phyloP scores from a whole-genome alignment of 2,329 filamentous ascomycete genomes.

The Xenosphaeropsis pyriputrescens region DNA sequence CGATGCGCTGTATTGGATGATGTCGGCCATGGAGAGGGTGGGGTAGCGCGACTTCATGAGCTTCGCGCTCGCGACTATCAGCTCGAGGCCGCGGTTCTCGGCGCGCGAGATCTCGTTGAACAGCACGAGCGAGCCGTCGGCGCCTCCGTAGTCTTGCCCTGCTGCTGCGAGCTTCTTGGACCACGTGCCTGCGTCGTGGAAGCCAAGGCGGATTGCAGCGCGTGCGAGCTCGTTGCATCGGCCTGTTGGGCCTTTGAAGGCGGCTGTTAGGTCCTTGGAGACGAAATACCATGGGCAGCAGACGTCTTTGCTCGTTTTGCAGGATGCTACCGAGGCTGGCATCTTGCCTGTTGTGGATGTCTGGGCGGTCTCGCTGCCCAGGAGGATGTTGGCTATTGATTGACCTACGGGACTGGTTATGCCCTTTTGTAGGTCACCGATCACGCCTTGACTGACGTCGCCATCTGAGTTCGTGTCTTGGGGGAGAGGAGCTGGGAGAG shows the following conservation, averaged over 20 bases:
- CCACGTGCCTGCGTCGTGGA: constrained; percentile 31
- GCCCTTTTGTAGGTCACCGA: too few relatives aligned
- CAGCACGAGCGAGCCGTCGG: constrained; percentile 29
- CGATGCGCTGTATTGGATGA: constrained; percentile 33
- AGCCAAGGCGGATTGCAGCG: constrained; percentile 28
- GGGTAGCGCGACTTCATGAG: constrained; percentile 22
- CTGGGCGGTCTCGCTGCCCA: constrained; percentile 2
- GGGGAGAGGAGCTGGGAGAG: too few relatives aligned
- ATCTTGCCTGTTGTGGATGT: neutral
- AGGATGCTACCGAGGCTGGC: neutral
- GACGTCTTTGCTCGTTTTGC: constrained; percentile 8
- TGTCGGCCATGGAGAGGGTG: constrained; percentile 33
- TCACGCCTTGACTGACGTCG: too few relatives aligned
- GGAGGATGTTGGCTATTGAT: constrained; percentile 2
- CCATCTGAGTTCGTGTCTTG: too few relatives aligned
- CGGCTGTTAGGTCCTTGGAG: constrained; percentile 18
- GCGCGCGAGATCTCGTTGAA: constrained; percentile 20
- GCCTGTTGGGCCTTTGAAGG: constrained; percentile 18
- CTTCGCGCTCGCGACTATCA: constrained; percentile 22
- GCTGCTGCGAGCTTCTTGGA: constrained; percentile 15
- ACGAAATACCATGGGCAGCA: constrained; percentile 26
- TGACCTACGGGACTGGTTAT: constrained; percentile 1
- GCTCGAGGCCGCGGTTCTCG: constrained; percentile 30
- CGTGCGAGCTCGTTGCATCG: constrained; percentile 24
- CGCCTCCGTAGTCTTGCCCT: constrained; percentile 21